Conservation (phyloP, 164 flowering plant genomes). For the Brasenia schreberi region DNA sequence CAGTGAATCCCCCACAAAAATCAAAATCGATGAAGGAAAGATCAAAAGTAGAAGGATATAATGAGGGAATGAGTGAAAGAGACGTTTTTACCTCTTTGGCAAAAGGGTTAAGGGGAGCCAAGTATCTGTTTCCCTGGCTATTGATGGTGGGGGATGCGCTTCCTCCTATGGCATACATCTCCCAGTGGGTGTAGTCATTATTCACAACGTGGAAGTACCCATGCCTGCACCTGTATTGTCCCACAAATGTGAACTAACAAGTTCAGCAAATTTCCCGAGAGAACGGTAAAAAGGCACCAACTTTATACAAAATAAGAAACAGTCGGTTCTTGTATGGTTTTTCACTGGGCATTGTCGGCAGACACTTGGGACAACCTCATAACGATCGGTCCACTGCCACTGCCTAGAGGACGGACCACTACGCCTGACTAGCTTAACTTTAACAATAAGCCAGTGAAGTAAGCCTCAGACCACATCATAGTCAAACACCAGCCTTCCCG, state of each 20-base stretch:
- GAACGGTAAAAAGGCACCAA: not conserved
- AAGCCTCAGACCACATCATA: no score
- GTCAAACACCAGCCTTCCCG: no score
- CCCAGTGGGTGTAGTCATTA: slow-evolving; percentile 97
- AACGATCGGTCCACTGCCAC: no score
- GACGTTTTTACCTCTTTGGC: slow-evolving; percentile 58
- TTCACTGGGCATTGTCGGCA: not conserved
- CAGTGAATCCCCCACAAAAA: no score
- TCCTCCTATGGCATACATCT: slow-evolving; percentile 96
- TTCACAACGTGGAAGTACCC: slow-evolving; percentile 94
- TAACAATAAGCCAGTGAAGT: not conserved
- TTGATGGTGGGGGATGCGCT: slow-evolving; percentile 86
- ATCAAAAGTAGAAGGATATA: not conserved
- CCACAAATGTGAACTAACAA: not conserved
- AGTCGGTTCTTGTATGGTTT: not conserved
- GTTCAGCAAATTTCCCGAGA: not conserved
- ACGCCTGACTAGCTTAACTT: no score
- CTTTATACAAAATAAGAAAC: not conserved
- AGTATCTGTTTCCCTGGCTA: slow-evolving; percentile 84
- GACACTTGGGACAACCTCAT: no score
- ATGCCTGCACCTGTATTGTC: slow-evolving; percentile 58
- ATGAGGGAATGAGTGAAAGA: not conserved
- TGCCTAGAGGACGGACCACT: no score
- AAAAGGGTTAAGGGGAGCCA: slow-evolving; percentile 53
- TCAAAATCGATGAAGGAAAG: not conserved